Base-by-base conservation (phyloP, 345 rosid species). In the Bruguiera sexangula region DNA sequence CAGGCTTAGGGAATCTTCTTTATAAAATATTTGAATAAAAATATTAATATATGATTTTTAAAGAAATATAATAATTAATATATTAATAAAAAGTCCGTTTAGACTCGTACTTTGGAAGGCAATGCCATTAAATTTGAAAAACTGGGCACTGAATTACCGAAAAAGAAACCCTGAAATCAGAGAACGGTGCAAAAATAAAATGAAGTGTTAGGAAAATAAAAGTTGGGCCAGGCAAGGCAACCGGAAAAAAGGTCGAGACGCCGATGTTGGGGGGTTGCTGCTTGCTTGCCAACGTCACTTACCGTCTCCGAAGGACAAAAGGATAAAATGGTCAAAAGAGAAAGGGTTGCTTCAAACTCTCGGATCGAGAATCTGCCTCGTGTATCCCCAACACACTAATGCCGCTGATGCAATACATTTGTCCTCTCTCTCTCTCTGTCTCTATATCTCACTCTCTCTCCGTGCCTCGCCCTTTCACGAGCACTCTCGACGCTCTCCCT, bases 351-450 rank as follows among this genome's bases (percentile, higher is more conserved):
- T 15, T 31, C 24, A n/a, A 58, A 60, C 87, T 51, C 80, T 3
- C 62, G 75, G 75, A 58, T 74, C 74, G 77, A 70, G 81, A 80
- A 71, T 69, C 86, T 77, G 82, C 66, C 80, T 54, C 13, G 22
- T 68, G 85, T 77, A 74, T 78, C 81, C 57, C 65, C 74, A 66
- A 13, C 5, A 13, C 5, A 13, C 46, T 11, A 0, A 4, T 39
- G 15, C 4, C 66, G 37, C 59, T 30, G 9, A 18, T 74, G 66
- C 72, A 69, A 43, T 31, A 66, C 69, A 50, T 60, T 55, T 75
- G 86, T 81, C 79, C 68, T 68, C 69, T 66, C 55, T 53, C 73
- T 55, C 55, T 13, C 19, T 8, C 62, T 58, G 36, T 22, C 2
- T 13, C 58, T 37, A n/a, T 22, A 43, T 37, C 30, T 43, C 18